Conservation (phyloP, 257 asterid genomes). For the Leonotis leonurus region DNA sequence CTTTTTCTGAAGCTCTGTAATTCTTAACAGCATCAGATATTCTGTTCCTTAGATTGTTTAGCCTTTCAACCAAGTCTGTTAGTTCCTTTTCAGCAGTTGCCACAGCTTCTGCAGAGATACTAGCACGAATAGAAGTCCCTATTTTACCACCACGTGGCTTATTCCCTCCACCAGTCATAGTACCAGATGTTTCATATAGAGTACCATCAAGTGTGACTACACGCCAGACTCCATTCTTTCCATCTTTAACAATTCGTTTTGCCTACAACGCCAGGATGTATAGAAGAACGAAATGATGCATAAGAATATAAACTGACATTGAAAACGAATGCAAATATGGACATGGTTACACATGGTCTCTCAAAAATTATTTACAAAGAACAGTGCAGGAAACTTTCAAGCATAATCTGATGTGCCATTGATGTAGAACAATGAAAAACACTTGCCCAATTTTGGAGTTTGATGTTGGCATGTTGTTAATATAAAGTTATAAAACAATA, state of each 20-base stretch:
- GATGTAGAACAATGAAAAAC: not conserved
- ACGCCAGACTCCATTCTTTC: conserved; percentile 65
- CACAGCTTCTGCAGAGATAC: conserved; percentile 72
- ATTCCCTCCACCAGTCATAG: conserved; percentile 95
- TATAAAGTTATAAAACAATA: not conserved
- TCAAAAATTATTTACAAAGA: not conserved
- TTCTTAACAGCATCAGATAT: conserved; percentile 49
- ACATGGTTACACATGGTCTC: not conserved
- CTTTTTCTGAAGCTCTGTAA: conserved; percentile 59
- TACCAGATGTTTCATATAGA: conserved; percentile 88
- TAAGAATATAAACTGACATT: not conserved
- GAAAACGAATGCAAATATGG: not conserved
- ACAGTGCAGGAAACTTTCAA: not conserved
- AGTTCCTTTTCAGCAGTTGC: conserved; percentile 74
- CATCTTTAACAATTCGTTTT: conserved; percentile 77
- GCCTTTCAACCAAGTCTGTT: conserved; percentile 48
- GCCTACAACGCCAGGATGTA: conserved; percentile 45
- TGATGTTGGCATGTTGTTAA: not conserved
- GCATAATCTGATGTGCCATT: not conserved
- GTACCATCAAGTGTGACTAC: conserved; percentile 94
- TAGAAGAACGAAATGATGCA: not conserved
- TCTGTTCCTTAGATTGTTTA: conserved; percentile 39
- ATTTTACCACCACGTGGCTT: conserved; percentile 96
- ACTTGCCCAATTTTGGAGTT: not conserved
- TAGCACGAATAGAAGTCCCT: conserved; percentile 82